Conservation (phyloP, 2,329 filamentous ascomycete genomes). For the Fusarium oligoseptatum region DNA sequence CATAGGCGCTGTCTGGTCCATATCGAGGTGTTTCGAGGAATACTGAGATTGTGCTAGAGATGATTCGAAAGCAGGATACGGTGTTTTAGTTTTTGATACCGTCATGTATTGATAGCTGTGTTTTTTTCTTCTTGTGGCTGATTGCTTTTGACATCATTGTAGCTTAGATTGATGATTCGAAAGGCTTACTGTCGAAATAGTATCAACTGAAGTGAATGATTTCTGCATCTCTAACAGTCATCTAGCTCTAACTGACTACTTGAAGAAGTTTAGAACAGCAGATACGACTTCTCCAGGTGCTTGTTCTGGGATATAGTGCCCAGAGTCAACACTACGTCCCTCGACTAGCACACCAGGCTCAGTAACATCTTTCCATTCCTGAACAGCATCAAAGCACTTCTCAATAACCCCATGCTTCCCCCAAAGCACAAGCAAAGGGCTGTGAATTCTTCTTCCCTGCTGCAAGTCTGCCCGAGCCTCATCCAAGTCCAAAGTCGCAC, state of each 20-base stretch:
- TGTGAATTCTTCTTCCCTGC: conserved; percentile 59
- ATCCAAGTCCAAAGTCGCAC: conserved; percentile 65
- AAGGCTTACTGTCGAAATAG: background rate
- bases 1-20: background rate
- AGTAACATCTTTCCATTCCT: conserved; percentile 65
- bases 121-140: no score
- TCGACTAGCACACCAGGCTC: conserved; percentile 51
- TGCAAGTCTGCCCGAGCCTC: conserved; percentile 61
- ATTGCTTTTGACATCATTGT: no score
- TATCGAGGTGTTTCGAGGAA: background rate
- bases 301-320: conserved; percentile 67
- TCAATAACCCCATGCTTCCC: conserved; percentile 63
- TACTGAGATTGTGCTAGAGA: background rate
- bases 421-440: conserved; percentile 65
- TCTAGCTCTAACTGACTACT: conserved; percentile 16
- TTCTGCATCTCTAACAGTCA: background rate
- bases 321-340: conserved; percentile 59
- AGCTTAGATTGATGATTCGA: no score
- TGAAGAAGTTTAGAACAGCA: conserved; percentile 57
- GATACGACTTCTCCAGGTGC: conserved; percentile 60
- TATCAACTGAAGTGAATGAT: background rate
- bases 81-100: no score
- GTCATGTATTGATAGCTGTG: no score
- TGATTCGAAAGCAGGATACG: background rate
- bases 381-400: conserved; percentile 61